Percentiles rank a stretch among this genome's conserved stretches.
phyloP scores from a whole-genome alignment of 192 early-diverging fungal species.

The Helicostylum pulchrum region DNA sequence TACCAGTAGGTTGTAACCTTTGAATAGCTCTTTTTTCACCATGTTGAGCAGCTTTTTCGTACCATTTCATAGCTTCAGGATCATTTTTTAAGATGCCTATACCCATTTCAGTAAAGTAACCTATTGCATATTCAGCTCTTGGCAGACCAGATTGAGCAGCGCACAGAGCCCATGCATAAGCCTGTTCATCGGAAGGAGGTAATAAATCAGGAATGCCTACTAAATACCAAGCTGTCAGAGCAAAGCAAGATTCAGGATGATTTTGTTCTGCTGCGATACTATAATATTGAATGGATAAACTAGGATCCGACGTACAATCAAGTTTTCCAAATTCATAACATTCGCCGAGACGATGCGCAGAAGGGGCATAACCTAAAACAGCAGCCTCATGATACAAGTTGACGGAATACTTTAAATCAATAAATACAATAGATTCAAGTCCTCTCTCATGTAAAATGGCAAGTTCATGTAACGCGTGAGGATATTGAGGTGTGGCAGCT shows the following conservation, averaged over 20 bases:
- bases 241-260: slow-evolving; percentile 61
- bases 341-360: slow-evolving; percentile 59
- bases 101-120: slow-evolving; percentile 64
- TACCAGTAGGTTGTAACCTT: slow-evolving; percentile 27
- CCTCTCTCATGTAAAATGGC: slow-evolving; percentile 56
- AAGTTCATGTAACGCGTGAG: slow-evolving; percentile 59
- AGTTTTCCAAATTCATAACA: slow-evolving; percentile 64
- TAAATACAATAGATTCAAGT: slow-evolving; percentile 55
- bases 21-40: slow-evolving; percentile 52
- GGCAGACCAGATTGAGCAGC: slow-evolving; percentile 57
- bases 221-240: slow-evolving; percentile 65
- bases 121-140: slow-evolving; percentile 63
- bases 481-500: slow-evolving; percentile 54
- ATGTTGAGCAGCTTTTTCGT: slow-evolving; percentile 58
- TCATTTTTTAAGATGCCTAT: slow-evolving; percentile 49
- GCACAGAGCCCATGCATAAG: slow-evolving; percentile 57
- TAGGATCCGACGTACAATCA: slow-evolving; percentile 49
- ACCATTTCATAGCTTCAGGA: slow-evolving; percentile 52
- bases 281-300: slow-evolving; percentile 55
- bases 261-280: slow-evolving; percentile 60
- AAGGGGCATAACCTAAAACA: slow-evolving; percentile 61
- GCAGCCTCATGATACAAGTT: slow-evolving; percentile 60
- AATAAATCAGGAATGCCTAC: slow-evolving; percentile 52
- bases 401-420: slow-evolving; percentile 58
- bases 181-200: slow-evolving; percentile 58